These are phyloP conservation scores for Daldinia bambusicola DNA, from an alignment of 495 filamentous ascomycete species.

Conservation along the genomic window DNA sequence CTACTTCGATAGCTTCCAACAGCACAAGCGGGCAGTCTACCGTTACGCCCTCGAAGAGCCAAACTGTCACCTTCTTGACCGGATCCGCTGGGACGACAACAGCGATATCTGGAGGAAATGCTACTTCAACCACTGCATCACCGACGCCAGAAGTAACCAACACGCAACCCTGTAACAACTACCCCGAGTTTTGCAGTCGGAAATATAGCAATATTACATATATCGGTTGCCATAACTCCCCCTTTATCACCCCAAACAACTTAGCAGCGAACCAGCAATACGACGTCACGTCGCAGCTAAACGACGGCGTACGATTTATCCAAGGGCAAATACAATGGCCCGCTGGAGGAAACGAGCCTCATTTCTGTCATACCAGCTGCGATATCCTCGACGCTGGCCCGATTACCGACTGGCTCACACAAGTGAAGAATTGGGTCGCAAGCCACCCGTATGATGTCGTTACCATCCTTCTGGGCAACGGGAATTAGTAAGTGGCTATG, in stretches of 20 bases:
- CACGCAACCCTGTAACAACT: slow-evolving; percentile 84
- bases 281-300: slow-evolving; percentile 75
- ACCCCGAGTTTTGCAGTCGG: slow-evolving; percentile 82
- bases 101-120: slow-evolving; percentile 45
- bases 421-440: slow-evolving; percentile 77
- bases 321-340: slow-evolving; percentile 78
- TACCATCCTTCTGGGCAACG: slow-evolving; percentile 89
- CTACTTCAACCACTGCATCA: slow-evolving; percentile 52
- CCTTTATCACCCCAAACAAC: slow-evolving; percentile 77
- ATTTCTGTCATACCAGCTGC: slow-evolving; percentile 81
- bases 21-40: slow-evolving; percentile 51
- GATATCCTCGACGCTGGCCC: slow-evolving; percentile 81
- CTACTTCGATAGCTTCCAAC: slow-evolving; percentile 45
- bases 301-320: slow-evolving; percentile 90
- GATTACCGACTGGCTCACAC: slow-evolving; percentile 75
- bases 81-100: slow-evolving; percentile 50
- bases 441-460: slow-evolving; percentile 87
- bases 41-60: slow-evolving; percentile 31
- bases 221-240: slow-evolving; percentile 87
- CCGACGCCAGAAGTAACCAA: slow-evolving; percentile 64
- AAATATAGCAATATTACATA: slow-evolving; percentile 91
- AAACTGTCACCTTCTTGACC: slow-evolving; percentile 56
- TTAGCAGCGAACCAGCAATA: slow-evolving; percentile 81
- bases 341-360: slow-evolving; percentile 58
- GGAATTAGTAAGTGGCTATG: slow-evolving; percentile 67